phyloP scores from a whole-genome alignment of 1,284 basidiomycete species.

The Cystobasidium slooffiae region DNA sequence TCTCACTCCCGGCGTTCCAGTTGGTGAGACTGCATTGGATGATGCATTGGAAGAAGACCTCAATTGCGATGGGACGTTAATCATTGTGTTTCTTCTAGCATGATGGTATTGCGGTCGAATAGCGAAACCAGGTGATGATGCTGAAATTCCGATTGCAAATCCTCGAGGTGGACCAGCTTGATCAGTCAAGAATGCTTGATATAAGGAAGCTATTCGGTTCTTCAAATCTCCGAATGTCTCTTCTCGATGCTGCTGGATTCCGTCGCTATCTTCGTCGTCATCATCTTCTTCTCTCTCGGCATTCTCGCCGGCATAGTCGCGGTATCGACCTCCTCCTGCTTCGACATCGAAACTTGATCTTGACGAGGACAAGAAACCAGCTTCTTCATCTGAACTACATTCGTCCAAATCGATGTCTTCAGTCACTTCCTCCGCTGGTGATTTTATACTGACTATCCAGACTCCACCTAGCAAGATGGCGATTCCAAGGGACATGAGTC shows the following conservation, averaged over 20 bases:
- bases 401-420: conserved; percentile 21
- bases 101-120: conserved; percentile 48
- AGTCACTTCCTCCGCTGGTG: conserved; percentile 27
- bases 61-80: neutral
- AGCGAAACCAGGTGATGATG: conserved; percentile 52
- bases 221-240: conserved; percentile 36
- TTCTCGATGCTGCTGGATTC: conserved; percentile 26
- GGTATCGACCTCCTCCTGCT: neutral
- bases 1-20: neutral
- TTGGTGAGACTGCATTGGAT: neutral
- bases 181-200: conserved; percentile 42
- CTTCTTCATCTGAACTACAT: conserved; percentile 18
- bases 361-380: conserved; percentile 9
- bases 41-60: conserved; percentile 6
- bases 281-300: conserved; percentile 10
- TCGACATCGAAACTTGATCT: conserved; percentile 1
- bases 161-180: conserved; percentile 49
- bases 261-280: conserved; percentile 10
- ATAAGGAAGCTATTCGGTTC: conserved; percentile 7
- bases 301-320: conserved; percentile 15
- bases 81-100: conserved; percentile 28
- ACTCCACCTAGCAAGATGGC: conserved; percentile 81
- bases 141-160: conserved; percentile 51
- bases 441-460: conserved; percentile 69
- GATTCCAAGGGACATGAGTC: conserved; percentile 78